Evolutionary conservation across 345 rosid genomes (phyloP).

Genomic region (Dipteronia dyeriana): DNA sequence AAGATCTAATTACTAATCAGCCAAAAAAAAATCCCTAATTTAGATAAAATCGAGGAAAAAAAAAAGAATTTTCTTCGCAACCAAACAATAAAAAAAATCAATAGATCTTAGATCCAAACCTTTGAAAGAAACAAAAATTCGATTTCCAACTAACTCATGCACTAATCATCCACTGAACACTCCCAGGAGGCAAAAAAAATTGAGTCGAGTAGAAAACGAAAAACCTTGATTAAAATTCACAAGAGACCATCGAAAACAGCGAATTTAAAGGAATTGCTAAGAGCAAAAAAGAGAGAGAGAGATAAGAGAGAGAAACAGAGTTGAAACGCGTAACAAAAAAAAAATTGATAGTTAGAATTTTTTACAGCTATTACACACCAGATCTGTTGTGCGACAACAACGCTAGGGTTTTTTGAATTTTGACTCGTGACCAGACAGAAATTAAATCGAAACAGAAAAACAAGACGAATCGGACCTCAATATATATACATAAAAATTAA

Average conservation of each 20-base stretch:
- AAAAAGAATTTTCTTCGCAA: not conserved
- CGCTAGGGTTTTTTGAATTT: conserved; percentile 3
- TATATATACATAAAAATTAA: not conserved
- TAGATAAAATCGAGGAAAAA: not conserved
- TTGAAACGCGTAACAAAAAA: not conserved
- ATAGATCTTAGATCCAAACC: conserved; percentile 31
- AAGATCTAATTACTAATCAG: not conserved
- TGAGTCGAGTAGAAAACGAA: not conserved
- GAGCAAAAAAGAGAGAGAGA: no score
- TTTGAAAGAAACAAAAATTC: not conserved
- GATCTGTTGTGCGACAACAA: conserved; percentile 27
- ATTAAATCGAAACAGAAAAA: conserved; percentile 3
- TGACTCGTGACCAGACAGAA: not conserved
- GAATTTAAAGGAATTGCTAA: conserved; percentile 2
- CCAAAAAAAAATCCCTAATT: not conserved
- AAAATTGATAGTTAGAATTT: not conserved
- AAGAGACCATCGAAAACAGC: not conserved
- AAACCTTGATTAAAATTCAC: not conserved
- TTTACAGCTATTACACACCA: conserved; percentile 23
- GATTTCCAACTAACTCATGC: not conserved
- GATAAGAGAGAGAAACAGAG: not conserved
- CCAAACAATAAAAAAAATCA: conserved; percentile 17
- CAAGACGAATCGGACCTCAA: not conserved
- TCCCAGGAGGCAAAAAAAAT: not conserved
- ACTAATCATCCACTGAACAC: conserved; percentile 1